Percentiles rank a stretch among this genome's conserved stretches.
Evolutionary conservation across 2,329 filamentous ascomycete genomes (phyloP).

Genomic region (Pleomassaria siparia): DNA sequence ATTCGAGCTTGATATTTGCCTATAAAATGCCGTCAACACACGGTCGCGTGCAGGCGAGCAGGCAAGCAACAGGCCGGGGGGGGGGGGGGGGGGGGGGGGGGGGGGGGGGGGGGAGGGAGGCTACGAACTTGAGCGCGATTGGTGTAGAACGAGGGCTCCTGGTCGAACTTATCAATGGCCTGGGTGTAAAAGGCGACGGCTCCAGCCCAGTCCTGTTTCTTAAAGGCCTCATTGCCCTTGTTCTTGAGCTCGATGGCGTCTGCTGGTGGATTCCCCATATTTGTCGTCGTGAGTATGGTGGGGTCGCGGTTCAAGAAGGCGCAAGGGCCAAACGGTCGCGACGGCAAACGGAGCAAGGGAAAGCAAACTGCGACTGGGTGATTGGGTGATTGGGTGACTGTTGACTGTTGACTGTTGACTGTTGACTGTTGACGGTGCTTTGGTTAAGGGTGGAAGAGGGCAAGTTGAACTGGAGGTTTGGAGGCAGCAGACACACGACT

Average conservation of each 20-base stretch:
- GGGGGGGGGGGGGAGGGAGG: slow-evolving; percentile 5
- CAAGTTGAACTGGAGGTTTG: no score
- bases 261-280: slow-evolving; percentile 53
- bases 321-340: not conserved
- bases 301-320: slow-evolving; percentile 9
- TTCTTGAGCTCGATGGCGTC: slow-evolving; percentile 85
- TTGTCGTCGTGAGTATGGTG: slow-evolving; percentile 16
- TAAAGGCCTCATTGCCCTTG: slow-evolving; percentile 92
- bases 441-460: no score
- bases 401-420: no score
- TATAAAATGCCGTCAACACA: slow-evolving; percentile 43
- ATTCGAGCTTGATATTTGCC: slow-evolving; percentile 94
- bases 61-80: no score
- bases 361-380: no score
- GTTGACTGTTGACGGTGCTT: no score
- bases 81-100: no score
- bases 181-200: slow-evolving; percentile 84
- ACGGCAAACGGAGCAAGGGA: not conserved
- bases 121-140: slow-evolving; percentile 85
- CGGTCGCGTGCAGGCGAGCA: slow-evolving; percentile 27
- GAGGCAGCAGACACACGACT: no score
- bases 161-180: slow-evolving; percentile 80
- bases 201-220: slow-evolving; percentile 78
- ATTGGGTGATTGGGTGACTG: no score
- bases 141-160: slow-evolving; percentile 87